Evolutionary conservation across 106 monocot species (phyloP).

Genomic region (Ottelia alismoides): DNA sequence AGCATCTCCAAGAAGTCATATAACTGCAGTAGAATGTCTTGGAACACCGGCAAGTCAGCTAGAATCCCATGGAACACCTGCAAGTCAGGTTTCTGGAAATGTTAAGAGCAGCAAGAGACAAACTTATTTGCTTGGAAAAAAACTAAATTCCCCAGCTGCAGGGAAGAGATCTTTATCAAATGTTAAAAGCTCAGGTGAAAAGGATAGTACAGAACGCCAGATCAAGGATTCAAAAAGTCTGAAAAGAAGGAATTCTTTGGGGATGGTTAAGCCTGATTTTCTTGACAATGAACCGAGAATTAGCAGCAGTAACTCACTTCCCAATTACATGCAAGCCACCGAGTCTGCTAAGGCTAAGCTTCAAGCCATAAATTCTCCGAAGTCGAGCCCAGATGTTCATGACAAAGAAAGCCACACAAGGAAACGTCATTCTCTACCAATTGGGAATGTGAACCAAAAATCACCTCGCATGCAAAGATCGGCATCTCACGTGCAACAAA

Average conservation of each 20-base stretch:
- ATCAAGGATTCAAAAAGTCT: constrained; percentile 26
- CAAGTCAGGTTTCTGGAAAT: constrained; percentile 46
- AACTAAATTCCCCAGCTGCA: constrained; percentile 18
- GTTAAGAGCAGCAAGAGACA: constrained; percentile 32
- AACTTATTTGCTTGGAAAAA: constrained; percentile 10
- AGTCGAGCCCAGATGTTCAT: constrained; percentile 62
- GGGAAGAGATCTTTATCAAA: constrained; percentile 39
- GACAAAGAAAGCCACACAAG: constrained; percentile 34
- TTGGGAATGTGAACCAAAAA: constrained; percentile 37
- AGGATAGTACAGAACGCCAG: constrained; percentile 26
- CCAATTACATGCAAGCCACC: constrained; percentile 96
- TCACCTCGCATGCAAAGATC: constrained; percentile 82
- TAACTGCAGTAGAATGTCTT: constrained; percentile 30
- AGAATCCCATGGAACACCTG: constrained; percentile 56
- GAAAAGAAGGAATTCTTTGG: constrained; percentile 39
- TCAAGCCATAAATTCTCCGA: constrained; percentile 40
- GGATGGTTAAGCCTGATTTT: constrained; percentile 27
- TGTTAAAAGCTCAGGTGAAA: constrained; percentile 20
- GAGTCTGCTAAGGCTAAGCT: constrained; percentile 85
- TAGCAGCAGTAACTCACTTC: constrained; percentile 42
- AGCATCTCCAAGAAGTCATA: constrained; percentile 54
- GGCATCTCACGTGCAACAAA: constrained; percentile 53
- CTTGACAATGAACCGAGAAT: constrained; percentile 39
- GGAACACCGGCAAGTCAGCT: constrained; percentile 58
- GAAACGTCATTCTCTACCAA: constrained; percentile 85